A percentile compares a stretch with the other conserved stretches of the same genome.
phyloP scores from a whole-genome alignment of 805 yeast genomes.

The Spathaspora hagerdaliae region DNA sequence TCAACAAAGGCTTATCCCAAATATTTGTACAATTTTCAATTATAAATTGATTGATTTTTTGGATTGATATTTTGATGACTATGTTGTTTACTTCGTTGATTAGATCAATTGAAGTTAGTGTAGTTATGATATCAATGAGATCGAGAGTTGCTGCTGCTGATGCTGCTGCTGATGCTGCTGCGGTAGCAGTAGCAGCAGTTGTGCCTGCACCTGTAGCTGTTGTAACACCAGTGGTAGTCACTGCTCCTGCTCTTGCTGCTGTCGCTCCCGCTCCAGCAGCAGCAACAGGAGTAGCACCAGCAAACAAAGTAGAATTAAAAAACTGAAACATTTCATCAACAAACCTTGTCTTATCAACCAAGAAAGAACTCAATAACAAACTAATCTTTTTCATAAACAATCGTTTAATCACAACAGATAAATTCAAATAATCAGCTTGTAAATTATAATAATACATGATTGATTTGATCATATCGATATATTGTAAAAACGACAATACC shows the following conservation, averaged over 20 bases:
- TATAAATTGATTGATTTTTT: conserved; percentile 30
- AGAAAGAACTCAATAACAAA: conserved; percentile 16
- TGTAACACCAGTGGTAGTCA: background rate
- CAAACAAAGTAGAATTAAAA: conserved; percentile 9
- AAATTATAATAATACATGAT: conserved; percentile 17
- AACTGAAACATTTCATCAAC: conserved; percentile 5
- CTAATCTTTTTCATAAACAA: conserved; percentile 26
- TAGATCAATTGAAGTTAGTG: conserved; percentile 17
- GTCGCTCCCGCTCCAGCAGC: background rate
- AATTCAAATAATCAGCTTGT: conserved; percentile 19
- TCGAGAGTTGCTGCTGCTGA: conserved; percentile 1
- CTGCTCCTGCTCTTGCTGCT: background rate
- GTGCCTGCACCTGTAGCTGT: background rate
- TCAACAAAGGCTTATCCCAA: conserved; percentile 39
- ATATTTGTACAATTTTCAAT: conserved; percentile 21
- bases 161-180: background rate
- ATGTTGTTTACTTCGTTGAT: conserved; percentile 19
- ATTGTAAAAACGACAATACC: conserved; percentile 4
- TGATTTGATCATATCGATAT: conserved; percentile 13
- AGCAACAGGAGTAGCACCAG: background rate
- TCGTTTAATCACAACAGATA: conserved; percentile 15
- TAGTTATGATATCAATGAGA: conserved; percentile 14
- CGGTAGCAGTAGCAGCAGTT: background rate
- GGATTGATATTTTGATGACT: conserved; percentile 35
- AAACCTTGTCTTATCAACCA: background rate